Base-by-base conservation (phyloP, 2,329 filamentous ascomycete genomes). In the Didymella arachidicola region DNA sequence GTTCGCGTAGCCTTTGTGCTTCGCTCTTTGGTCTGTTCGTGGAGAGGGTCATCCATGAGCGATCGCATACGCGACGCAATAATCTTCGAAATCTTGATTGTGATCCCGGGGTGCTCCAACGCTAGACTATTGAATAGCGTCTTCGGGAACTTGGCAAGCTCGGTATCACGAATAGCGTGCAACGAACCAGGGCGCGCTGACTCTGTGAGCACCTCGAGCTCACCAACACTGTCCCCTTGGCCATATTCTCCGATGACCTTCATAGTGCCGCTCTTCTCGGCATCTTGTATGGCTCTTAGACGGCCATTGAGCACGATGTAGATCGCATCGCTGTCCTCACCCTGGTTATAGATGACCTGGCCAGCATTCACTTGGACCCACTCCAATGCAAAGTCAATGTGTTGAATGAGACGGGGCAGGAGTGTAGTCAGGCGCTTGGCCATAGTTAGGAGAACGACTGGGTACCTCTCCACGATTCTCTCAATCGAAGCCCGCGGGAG, bases 21-120 rank as follows among this genome's bases (percentile, higher is more conserved):
- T 44, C 80, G 80, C 51, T 94, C 90, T 59, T 87, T 87, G 8
- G 84, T 83, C 52, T 87, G 83, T 38, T 89, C 84, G 34, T 87
- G 84, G 16, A 91, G 79, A 1, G 92, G 91, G 68, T 93, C 89
- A 67, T 98, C 92, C 19, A 98, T 87, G 38, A 97, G 79, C 41
- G 91, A 86, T 60, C 94, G 85, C 95, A 99, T 98, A 3, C 95
- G 88, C 34, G 93, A 93, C 0, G 95, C 95, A 69, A 99, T 97
- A 67, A 99, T 95, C 77, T 98, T 99, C 1, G 95, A 98, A 27
- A 99, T 96, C 77, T 98, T 97, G 76, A 99, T 98, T 0, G 95
- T 98, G 71, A 99, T 99, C 42, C 93, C 96, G 5, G 95, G 95
- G 72, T 99, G 95, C 72, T 99, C 95, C 72, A 97, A 90, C 0